phyloP scores from a whole-genome alignment of 1,284 basidiomycete species.

The Puccinia triticina region DNA sequence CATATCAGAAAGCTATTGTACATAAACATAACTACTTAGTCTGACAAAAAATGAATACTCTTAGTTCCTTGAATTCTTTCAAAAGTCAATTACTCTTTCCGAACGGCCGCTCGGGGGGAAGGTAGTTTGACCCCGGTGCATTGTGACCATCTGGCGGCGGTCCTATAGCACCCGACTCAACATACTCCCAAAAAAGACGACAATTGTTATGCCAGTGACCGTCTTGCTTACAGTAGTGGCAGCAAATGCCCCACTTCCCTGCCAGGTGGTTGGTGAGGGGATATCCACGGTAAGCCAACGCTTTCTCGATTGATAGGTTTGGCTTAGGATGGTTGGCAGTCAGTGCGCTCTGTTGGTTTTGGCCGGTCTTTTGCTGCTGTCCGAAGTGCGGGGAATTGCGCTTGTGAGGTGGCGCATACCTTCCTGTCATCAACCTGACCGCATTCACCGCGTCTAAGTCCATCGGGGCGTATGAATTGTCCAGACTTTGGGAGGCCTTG shows the following conservation, averaged over 20 bases:
- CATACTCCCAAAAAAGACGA: not conserved
- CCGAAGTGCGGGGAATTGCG: no score
- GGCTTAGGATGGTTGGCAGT: not conserved
- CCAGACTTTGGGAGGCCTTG: no score
- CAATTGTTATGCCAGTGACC: conserved; percentile 28
- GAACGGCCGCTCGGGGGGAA: not conserved
- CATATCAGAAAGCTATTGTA: no score
- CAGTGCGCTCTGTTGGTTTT: no score
- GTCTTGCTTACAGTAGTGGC: conserved; percentile 27
- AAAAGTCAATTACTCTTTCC: no score
- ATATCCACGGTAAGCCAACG: not conserved
- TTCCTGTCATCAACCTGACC: not conserved
- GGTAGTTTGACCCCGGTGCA: not conserved
- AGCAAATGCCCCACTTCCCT: not conserved
- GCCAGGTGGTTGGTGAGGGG: not conserved
- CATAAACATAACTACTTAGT: no score
- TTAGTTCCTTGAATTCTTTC: no score
- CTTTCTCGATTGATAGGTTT: not conserved
- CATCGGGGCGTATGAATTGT: not conserved
- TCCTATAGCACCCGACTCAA: not conserved
- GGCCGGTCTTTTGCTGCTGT: no score
- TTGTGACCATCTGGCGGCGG: not conserved
- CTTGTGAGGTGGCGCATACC: not conserved
- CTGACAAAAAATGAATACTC: no score
- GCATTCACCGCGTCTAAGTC: not conserved